Base-by-base conservation (phyloP, 805 yeast species). In the Pachysolen tannophilus region DNA sequence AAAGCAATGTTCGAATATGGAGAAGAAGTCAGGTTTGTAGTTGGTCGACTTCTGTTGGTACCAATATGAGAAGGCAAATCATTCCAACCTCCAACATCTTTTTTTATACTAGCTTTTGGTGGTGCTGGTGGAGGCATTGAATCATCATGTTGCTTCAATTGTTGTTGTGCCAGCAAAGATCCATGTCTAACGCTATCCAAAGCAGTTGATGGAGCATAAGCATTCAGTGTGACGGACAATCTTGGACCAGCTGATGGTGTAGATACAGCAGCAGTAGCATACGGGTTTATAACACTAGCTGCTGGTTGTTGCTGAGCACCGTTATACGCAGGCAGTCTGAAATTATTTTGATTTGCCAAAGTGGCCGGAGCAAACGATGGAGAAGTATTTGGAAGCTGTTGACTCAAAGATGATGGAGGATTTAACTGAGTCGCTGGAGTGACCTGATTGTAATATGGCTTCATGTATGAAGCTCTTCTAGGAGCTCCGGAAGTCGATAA, bases 11-110 rank as follows among this genome's bases (percentile, higher is more conserved):
- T 28, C 10, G 35, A 32, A 33, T 37, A 37, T 13, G 40, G 40
- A 19, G 40, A 37, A 11, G 40, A 34, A 5, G 40, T 15, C 6
- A 72, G 59, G 13, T 75, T 63, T 15, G 72, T 67, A 20, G 68
- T 60, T 26, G 69, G 61, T 34, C 69, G 69, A 8, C 67, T 55
- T 14, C 31, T 31, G 30, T 48, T 44, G 7, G 48, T 19, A 23
- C 53, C 48, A 38, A 58, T 31, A 20, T 66, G 58, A 8, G 72
- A 65, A 33, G 86, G 85, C 41, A 79, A 58, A 49, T 78, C 84
- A 46, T 78, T 78, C 85, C 86, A 78, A 3, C 84, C 85, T 26
- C 78, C 83, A 26, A 71, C 71, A 28, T 73, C 73, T 35, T 55
- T 57, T 38, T 65, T 69, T 40, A 45, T 46, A 43, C 46, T 18